phyloP scores from a whole-genome alignment of 2,329 filamentous ascomycete genomes.

The Blumeriella jaapii region DNA sequence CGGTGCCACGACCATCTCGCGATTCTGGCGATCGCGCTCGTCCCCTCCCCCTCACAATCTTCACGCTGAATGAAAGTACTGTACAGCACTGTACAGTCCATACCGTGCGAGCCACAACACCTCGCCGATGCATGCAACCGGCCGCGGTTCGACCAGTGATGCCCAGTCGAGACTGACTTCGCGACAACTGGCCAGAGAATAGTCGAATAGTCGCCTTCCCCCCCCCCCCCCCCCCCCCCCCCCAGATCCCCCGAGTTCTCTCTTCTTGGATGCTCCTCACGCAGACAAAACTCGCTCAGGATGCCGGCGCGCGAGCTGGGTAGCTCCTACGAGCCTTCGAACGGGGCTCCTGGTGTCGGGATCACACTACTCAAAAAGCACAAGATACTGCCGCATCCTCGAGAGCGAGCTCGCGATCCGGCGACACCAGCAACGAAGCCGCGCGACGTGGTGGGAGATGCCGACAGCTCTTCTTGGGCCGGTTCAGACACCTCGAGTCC shows the following conservation, averaged over 20 bases:
- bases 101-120: too few species aligned
- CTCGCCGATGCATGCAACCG: too few species aligned
- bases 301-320: constrained; percentile 25
- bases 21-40: too few species aligned
- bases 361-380: constrained; percentile 25
- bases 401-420: constrained; percentile 13
- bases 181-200: constrained; percentile 10
- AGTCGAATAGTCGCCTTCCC: too few species aligned
- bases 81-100: too few species aligned
- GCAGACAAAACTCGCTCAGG: constrained; percentile 26
- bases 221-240: too few species aligned
- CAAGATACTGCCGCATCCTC: constrained; percentile 26
- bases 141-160: constrained; percentile 17
- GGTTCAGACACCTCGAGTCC: constrained; percentile 25
- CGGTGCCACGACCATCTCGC: too few species aligned
- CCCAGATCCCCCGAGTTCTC: constrained; percentile 1
- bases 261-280: constrained; percentile 26
- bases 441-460: constrained; percentile 20
- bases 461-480: constrained; percentile 16
- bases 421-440: constrained; percentile 15
- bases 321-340: constrained; percentile 21
- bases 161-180: constrained; percentile 11
- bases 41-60: too few species aligned
- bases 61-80: too few species aligned
- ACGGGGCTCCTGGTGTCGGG: constrained; percentile 17